These are phyloP conservation scores for Phascolomyces articulosus DNA, from an alignment of 371 early-diverging fungal genomes.

Conservation along the genomic window DNA sequence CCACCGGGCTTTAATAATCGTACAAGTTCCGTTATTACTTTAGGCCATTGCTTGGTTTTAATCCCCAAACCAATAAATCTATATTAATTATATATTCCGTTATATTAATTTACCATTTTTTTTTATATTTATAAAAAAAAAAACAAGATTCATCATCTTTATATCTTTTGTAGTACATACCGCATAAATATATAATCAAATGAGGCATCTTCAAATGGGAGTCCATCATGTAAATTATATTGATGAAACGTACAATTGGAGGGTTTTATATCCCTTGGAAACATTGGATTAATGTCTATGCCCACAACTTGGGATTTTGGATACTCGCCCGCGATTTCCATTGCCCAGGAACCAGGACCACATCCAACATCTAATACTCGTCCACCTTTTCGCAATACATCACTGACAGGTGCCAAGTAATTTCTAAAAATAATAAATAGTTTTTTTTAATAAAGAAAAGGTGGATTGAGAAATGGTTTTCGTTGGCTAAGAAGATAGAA, in stretches of 20 bases:
- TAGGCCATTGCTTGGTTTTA: slow-evolving; percentile 30
- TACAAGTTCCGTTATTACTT: slow-evolving; percentile 31
- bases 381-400: slow-evolving; percentile 46
- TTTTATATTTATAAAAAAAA: too few relatives aligned
- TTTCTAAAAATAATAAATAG: slow-evolving; percentile 26
- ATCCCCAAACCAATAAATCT: slow-evolving; percentile 45
- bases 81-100: neutral
- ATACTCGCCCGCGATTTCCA: slow-evolving; percentile 62
- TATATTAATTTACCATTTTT: neutral
- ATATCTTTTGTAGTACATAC: slow-evolving; percentile 14
- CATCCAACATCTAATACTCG: slow-evolving; percentile 57
- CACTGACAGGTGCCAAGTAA: slow-evolving; percentile 55
- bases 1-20: slow-evolving; percentile 50
- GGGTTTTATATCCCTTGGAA: slow-evolving; percentile 46
- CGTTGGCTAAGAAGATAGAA: too few relatives aligned
- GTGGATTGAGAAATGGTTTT: too few relatives aligned
- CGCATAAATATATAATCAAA: slow-evolving; percentile 57
- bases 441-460: neutral
- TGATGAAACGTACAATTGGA: slow-evolving; percentile 47
- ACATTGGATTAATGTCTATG: slow-evolving; percentile 44
- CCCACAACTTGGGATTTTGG: slow-evolving; percentile 58
- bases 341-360: slow-evolving; percentile 62
- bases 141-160: neutral
- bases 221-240: slow-evolving; percentile 30
- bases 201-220: slow-evolving; percentile 44